phyloP scores from a whole-genome alignment of 169 alveolate genomes.

The Plasmodium fragile region DNA sequence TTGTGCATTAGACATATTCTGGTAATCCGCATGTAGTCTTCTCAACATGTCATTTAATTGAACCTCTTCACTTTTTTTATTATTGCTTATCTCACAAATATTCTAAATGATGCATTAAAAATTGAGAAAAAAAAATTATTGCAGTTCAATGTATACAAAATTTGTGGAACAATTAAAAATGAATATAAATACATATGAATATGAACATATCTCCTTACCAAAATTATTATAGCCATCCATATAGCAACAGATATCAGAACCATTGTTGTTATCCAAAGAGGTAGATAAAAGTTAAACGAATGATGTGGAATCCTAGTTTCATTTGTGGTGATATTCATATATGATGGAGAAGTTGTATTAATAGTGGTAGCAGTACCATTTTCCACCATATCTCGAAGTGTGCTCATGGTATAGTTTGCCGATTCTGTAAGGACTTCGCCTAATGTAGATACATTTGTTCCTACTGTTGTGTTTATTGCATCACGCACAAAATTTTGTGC shows the following conservation, averaged over 20 bases:
- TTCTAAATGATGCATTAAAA: conserved; percentile 12
- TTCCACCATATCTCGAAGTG: neutral
- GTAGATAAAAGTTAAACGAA: neutral
- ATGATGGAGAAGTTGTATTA: neutral
- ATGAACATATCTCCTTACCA: conserved; percentile 1
- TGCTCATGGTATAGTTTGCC: neutral
- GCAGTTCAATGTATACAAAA: neutral
- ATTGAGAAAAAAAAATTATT: neutral
- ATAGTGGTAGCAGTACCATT: neutral
- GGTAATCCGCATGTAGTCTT: neutral
- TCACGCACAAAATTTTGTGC: neutral
- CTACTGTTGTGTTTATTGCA: neutral
- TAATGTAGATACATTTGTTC: neutral
- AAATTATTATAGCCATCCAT: neutral
- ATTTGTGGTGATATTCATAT: neutral
- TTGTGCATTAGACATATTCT: accelerated
- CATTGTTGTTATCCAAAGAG: neutral
- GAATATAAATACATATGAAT: neutral
- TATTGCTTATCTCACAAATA: neutral
- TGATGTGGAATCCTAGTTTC: neutral
- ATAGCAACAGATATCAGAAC: neutral
- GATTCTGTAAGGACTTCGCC: neutral
- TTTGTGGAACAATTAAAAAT: neutral
- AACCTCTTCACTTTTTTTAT: neutral
- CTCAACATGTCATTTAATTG: neutral